Base-by-base conservation (phyloP, 2,329 filamentous ascomycete genomes). In the Ceratocystiopsis sp. region DNA sequence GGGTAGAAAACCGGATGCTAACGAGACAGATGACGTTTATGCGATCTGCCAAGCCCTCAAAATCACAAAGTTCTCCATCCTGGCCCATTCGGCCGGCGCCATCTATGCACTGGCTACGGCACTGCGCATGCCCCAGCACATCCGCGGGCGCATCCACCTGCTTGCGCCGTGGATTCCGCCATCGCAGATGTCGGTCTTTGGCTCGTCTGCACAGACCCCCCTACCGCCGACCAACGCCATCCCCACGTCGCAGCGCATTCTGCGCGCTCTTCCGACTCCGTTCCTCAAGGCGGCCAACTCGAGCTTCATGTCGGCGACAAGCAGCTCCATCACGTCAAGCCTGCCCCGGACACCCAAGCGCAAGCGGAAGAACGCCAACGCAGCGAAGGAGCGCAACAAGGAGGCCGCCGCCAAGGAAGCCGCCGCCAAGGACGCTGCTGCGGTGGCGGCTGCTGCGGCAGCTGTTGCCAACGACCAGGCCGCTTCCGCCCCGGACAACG, bases 111-210 rank as follows among this genome's bases (percentile, higher is more conserved):
- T 98, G 16, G 91, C 91, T 0, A 96, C 91, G 0, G 91, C 91
- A 0, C 68, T 98, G 38, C 83, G 91, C 38, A 93, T 98, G 74
- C 91, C 91, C 4, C 87, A 95, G 54, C 84, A 95, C 55, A 93
- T 98, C 48, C 80, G 87, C 7, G 91, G 91, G 17, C 80, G 85
- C 42, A 91, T 98, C 44, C 91, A 98, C 59, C 73, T 98, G 3
- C 71, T 98, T 10, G 89, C 91, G 1, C 91, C 91, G 0, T 95
- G 86, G 91, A 96, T 98, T 39, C 91, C 91, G 1, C 91, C 91
- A 0, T 96, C 85, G 5, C 86, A 94, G 57, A 81, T 94, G 68
- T 86, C 78, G 42, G 78, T 81, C 16, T 79, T 87, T 50, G 78
- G 80, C 25, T 71, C 74, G 2, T 78, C 83, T 11, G 45, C 74